Base-by-base conservation (phyloP, 2,329 filamentous ascomycete genomes). In the Apiospora kogelbergensis region DNA sequence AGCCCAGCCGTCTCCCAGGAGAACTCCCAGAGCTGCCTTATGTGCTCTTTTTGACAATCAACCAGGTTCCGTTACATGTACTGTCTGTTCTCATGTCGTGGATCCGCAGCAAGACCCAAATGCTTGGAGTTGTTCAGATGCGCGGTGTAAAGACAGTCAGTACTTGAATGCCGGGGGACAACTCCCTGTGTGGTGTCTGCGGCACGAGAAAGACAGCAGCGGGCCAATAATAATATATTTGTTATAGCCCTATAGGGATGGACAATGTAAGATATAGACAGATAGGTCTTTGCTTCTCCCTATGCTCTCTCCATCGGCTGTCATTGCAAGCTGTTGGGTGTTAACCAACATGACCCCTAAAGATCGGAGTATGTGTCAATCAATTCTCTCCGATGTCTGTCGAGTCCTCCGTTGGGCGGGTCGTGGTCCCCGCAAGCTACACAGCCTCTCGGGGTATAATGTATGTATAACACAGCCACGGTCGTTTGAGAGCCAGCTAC, bases 161-260 rank as follows among this genome's bases (percentile, higher is more conserved):
- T 95, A 93, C 76, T 75, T 90, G 67, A 95, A 95, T 75, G 85
- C 90, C 13, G 88, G 86, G 86, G 1, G 92, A 95, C 77, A 89
- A 85, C 71, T 90, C 89, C 7, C 77, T 89, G 0, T 95, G 93
- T 77, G 91, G 92, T 3, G 79, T 93, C 6, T 95, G 92, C 76
- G 90, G 90, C 22, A 80, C 79, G 72, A 81, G 78, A 72, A 80
- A 73, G 74, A 20, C 46, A 15, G 2, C 63, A 44, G 24, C 37
- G 40, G n/a, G 37, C 3, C 33, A 37, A 37, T 60, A 37, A 37
- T 60, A 60, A n/a, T 60, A 17, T 20, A 37, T 20, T n/a, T 37
- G 20, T 60, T 20, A 53, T 57, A 60, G 30, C 30, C 26, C 11
- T 33, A 57, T 57, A 57, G 48, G 15, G 53, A 60, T 37, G 53